phyloP scores from a whole-genome alignment of 495 filamentous ascomycete genomes.

The Neurospora sp. region DNA sequence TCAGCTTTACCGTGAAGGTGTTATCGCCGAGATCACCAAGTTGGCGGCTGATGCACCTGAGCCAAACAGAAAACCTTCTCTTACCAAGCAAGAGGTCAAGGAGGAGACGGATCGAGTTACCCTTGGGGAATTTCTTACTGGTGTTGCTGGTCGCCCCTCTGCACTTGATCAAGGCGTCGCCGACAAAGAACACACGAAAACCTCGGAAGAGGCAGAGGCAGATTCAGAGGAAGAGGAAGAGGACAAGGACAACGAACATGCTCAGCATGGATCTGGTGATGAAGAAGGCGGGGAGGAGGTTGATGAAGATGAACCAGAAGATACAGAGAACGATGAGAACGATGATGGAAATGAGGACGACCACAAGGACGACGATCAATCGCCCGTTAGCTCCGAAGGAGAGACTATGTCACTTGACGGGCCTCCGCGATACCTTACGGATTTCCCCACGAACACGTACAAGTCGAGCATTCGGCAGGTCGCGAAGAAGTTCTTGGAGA shows the following conservation, averaged over 20 bases:
- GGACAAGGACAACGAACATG: conserved; percentile 30
- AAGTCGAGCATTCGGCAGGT: conserved; percentile 63
- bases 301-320: conserved; percentile 43
- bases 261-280: conserved; percentile 1
- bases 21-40: conserved; percentile 83
- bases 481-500: conserved; percentile 72
- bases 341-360: conserved; percentile 43
- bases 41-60: conserved; percentile 43
- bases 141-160: not conserved
- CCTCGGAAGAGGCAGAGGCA: conserved; percentile 8
- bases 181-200: conserved; percentile 25
- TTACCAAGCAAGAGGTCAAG: conserved; percentile 18
- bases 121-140: not conserved
- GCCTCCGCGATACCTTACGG: conserved; percentile 34
- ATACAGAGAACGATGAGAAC: conserved; percentile 47
- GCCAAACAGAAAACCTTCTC: conserved; percentile 11
- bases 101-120: conserved; percentile 3
- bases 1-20: conserved; percentile 95
- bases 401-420: conserved; percentile 48
- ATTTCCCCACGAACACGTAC: conserved; percentile 52
- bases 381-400: conserved; percentile 51
- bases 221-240: conserved; percentile 21
- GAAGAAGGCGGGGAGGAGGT: conserved; percentile 27
- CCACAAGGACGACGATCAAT: conserved; percentile 58
- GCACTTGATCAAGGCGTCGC: conserved; percentile 1